Conservation (phyloP, 805 yeast species). For the Starmerella apicola region DNA sequence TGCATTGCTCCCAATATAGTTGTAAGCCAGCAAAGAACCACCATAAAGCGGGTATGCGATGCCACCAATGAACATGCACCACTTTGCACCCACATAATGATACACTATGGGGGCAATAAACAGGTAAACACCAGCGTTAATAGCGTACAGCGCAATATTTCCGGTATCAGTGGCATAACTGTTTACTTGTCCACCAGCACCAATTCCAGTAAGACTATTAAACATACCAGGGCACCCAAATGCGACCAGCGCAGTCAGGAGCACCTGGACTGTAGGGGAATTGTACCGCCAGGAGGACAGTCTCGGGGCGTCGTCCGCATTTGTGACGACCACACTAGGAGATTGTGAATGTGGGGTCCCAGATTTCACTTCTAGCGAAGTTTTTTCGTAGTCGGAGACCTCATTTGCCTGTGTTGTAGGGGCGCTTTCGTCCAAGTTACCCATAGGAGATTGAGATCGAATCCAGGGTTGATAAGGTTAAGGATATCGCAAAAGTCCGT, state of each 20-base stretch:
- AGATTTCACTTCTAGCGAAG: no score
- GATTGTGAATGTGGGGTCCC: no score
- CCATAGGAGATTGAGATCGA: no score
- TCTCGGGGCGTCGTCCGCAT: constrained; percentile 2
- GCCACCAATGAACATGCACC: constrained; percentile 39
- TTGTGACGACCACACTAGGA: no score
- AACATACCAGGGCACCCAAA: constrained; percentile 29
- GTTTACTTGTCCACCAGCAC: constrained; percentile 28
- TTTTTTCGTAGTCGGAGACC: no score
- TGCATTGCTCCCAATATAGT: constrained; percentile 37
- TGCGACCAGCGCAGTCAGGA: constrained; percentile 23
- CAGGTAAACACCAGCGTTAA: constrained; percentile 23
- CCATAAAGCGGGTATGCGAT: constrained; percentile 43
- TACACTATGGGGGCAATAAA: constrained; percentile 25
- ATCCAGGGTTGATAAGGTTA: no score
- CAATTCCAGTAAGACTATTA: constrained; percentile 26
- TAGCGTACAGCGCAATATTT: constrained; percentile 24
- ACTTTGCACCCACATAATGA: constrained; percentile 24
- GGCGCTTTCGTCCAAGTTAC: no score
- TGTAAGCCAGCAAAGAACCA: constrained; percentile 39
- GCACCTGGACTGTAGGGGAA: constrained; percentile 20
- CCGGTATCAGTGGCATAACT: constrained; percentile 24
- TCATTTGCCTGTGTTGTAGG: no score
- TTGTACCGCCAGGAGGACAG: constrained; percentile 11
- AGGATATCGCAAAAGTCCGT: no score